Evolutionary conservation across 2,329 filamentous ascomycete genomes (phyloP).

Genomic region (Pseudopyricularia javanii): DNA sequence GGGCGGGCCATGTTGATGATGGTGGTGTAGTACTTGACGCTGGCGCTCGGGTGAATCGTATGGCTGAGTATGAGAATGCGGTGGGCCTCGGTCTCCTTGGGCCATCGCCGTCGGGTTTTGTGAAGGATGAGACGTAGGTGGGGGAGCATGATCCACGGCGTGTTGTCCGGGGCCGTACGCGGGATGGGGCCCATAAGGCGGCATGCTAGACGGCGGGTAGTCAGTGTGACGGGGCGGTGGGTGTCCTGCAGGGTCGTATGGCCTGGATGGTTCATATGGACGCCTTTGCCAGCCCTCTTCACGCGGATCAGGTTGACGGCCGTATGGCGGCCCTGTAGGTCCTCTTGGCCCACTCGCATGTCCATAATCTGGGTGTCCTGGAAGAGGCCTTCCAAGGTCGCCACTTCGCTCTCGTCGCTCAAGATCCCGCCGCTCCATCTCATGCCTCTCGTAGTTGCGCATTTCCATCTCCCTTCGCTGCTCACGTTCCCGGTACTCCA

Average conservation of each 20-base stretch:
- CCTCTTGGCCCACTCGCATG: slow-evolving; percentile 11
- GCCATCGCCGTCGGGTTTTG: slow-evolving; percentile 16
- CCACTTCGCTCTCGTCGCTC: slow-evolving; percentile 29
- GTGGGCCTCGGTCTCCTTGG: slow-evolving; percentile 12
- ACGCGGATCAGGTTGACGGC: slow-evolving; percentile 26
- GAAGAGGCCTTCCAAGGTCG: slow-evolving; percentile 22
- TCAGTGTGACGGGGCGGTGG: slow-evolving; percentile 32
- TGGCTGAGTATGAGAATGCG: slow-evolving; percentile 19
- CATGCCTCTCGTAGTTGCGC: slow-evolving; percentile 16
- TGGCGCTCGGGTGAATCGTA: slow-evolving; percentile 41
- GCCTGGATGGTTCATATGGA: slow-evolving; percentile 26
- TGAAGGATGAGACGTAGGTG: slow-evolving; percentile 16
- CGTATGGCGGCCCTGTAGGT: slow-evolving; percentile 25
- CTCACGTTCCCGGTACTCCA: slow-evolving; percentile 23
- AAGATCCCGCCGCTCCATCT: slow-evolving; percentile 17
- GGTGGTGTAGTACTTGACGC: slow-evolving; percentile 25
- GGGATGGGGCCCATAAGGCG: slow-evolving; percentile 23
- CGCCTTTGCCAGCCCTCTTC: slow-evolving; percentile 17
- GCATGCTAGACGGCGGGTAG: slow-evolving; percentile 30
- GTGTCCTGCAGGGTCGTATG: slow-evolving; percentile 28
- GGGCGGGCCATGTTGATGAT: slow-evolving; percentile 19
- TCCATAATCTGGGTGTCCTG: slow-evolving; percentile 28
- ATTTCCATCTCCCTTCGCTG: slow-evolving; percentile 20
- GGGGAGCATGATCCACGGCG: slow-evolving; percentile 25
- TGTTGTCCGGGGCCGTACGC: slow-evolving; percentile 16